Percentiles rank a stretch among this genome's conserved stretches.
phyloP scores from a whole-genome alignment of 768 basidiomycete species.

The Podaxis sp. region DNA sequence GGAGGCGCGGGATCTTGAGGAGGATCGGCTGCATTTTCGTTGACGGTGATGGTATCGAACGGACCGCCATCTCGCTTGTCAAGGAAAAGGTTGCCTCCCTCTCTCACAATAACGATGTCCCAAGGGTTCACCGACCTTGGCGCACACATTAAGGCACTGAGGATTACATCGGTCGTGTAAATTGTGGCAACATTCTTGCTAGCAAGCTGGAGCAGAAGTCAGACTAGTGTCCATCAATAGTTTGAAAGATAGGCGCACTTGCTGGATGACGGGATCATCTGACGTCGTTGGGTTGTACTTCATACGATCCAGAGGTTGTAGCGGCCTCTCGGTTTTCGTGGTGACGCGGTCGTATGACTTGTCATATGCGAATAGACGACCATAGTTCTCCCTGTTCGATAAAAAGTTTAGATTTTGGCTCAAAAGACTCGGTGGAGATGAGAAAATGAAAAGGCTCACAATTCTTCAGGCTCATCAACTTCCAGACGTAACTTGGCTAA shows the following conservation, averaged over 20 bases:
- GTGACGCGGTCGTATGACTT: constrained; percentile 94
- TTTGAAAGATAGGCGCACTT: constrained; percentile 46
- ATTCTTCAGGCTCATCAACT: constrained; percentile 86
- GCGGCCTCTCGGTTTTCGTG: constrained; percentile 86
- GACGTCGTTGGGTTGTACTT: constrained; percentile 98
- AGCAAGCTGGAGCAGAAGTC: constrained; percentile 54
- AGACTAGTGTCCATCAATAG: constrained; percentile 4
- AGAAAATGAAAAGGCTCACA: constrained; percentile 55
- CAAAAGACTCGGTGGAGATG: constrained; percentile 3
- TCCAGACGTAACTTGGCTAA: constrained; percentile 90
- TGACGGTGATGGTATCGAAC: constrained; percentile 96
- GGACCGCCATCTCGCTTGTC: constrained; percentile 98
- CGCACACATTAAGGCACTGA: constrained; percentile 94
- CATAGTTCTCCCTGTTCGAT: constrained; percentile 69
- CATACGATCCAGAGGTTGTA: constrained; percentile 91
- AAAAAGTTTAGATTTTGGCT: constrained; percentile 8
- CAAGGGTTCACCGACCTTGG: constrained; percentile 95
- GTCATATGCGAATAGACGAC: constrained; percentile 89
- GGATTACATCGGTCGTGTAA: constrained; percentile 93
- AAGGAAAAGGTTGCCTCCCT: constrained; percentile 91
- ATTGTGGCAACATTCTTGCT: constrained; percentile 79
- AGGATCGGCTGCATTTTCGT: constrained; percentile 97
- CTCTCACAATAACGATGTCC: constrained; percentile 95
- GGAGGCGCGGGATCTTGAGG: constrained; percentile 79
- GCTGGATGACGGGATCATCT: constrained; percentile 95